Evolutionary conservation across 2,329 filamentous ascomycete genomes (phyloP), one percentile per base, ranked within the genome.

Genomic region (Geoglossum cookeanum): DNA sequence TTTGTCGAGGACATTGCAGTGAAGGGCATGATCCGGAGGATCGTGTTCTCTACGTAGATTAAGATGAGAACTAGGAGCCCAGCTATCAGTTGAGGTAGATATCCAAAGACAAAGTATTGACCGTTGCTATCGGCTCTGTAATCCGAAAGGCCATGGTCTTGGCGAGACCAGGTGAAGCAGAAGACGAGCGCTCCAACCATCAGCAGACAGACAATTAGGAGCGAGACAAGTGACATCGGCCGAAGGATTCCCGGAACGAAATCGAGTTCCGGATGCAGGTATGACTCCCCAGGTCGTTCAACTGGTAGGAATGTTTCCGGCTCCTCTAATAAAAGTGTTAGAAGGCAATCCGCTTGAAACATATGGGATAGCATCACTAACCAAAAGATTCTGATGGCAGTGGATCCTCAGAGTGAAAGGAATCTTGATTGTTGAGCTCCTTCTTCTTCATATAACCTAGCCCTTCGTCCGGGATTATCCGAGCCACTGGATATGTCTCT

Each of bases 61-160:
- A 87, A 77, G 74, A 87, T 94, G 5, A 96, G 68, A 51, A 92
- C 74, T 39, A 94, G 71, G 11, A 83, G 62, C 22, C 81, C 80
- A 0, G 83, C 87, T 13, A 94, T 66, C 0, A 94, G 72, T 58
- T 89, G 87, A 1, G 91, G 90, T 1, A 96, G 71, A 61, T 94
- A 87, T 60, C 88, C 79, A 68, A 94, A 92, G 52, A 94, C 69
- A 67, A 96, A 95, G 69, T 94, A 95, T 61, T 82, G 77, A 7
- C 76, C 76, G 55, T 83, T 84, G 60, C 85, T 84, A 58, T 88
- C 83, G 33, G 76, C 76, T 37, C 73, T 71, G 66, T 90, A 95
- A 3, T 75, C 69, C 65, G 78, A 81, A 11, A 96, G 71, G 0
- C 87, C 87, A 8, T 75, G 68, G 61, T 83, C 75, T 4, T 70